phyloP scores from a whole-genome alignment of 2,329 filamentous ascomycete genomes.

The Podosphaera leucotricha region DNA sequence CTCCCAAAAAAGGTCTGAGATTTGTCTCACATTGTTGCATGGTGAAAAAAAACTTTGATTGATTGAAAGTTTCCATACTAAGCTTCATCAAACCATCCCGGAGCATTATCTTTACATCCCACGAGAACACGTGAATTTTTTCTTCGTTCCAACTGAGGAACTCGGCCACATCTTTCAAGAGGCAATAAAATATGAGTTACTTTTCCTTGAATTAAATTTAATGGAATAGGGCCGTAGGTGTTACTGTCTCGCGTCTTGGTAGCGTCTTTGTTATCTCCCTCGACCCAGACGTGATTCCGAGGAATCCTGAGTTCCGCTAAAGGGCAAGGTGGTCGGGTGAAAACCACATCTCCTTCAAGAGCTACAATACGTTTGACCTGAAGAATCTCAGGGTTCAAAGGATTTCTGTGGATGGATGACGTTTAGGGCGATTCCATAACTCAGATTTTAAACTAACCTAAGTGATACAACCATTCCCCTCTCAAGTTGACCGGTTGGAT shows the following conservation, averaged over 20 bases:
- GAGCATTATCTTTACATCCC: constrained; percentile 9
- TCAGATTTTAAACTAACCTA: constrained; percentile 21
- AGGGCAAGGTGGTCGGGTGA: constrained; percentile 37
- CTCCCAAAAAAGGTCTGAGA: too few species aligned
- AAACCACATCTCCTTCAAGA: constrained; percentile 55
- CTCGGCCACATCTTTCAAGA: constrained; percentile 29
- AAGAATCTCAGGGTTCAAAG: constrained; percentile 41
- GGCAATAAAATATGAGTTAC: constrained; percentile 54
- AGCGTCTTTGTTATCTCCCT: constrained; percentile 47
- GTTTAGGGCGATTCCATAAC: neutral
- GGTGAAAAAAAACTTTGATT: too few species aligned
- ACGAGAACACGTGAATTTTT: constrained; percentile 20
- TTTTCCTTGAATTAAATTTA: constrained; percentile 49
- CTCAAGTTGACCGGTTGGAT: constrained; percentile 31
- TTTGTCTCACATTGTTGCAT: too few species aligned
- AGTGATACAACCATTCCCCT: constrained; percentile 58
- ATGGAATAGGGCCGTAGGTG: constrained; percentile 64
- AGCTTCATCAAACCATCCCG: constrained; percentile 3
- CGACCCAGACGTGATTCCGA: constrained; percentile 76
- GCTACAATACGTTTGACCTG: constrained; percentile 69
- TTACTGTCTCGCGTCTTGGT: constrained; percentile 63
- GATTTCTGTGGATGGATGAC: constrained; percentile 34
- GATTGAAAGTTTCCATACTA: neutral
- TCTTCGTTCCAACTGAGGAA: constrained; percentile 31
- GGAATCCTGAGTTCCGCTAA: constrained; percentile 39